Evolutionary conservation across 768 basidiomycete genomes (phyloP).

Genomic region (Daedalea quercina): DNA sequence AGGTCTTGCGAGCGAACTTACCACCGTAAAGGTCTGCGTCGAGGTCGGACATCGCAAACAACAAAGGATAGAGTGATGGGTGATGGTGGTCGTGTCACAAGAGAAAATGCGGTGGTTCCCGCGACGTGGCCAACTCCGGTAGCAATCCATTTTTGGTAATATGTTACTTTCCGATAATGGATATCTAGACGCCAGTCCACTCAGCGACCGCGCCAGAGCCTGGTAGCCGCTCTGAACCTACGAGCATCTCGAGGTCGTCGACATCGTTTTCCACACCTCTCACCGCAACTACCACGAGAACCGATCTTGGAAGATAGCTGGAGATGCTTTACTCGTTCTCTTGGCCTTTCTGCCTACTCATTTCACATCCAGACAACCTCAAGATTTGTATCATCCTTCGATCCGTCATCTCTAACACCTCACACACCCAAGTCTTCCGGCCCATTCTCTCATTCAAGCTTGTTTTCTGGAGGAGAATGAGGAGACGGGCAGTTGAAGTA

Average conservation of each 20-base stretch:
- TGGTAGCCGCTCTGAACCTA: no score
- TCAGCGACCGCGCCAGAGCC: no score
- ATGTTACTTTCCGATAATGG: no score
- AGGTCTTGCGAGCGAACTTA: conserved; percentile 28
- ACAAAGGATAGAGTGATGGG: neutral
- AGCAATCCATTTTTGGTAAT: no score
- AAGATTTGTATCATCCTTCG: neutral
- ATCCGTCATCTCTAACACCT: neutral
- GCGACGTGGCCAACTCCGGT: neutral
- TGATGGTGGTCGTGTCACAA: no score
- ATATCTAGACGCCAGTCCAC: no score
- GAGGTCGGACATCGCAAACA: conserved; percentile 62
- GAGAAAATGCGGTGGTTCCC: neutral
- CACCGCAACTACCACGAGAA: no score
- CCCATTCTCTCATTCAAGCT: neutral
- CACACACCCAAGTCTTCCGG: neutral
- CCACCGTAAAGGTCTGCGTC: conserved; percentile 90
- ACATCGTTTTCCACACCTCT: no score
- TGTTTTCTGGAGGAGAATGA: neutral
- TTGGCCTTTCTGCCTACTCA: neutral
- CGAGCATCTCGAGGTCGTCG: no score
- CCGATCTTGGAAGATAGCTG: neutral
- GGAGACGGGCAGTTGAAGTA: neutral
- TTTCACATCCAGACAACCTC: neutral
- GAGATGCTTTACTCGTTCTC: neutral